phyloP scores from a whole-genome alignment of 2,329 filamentous ascomycete genomes.

The Scedosporium minutisporum region DNA sequence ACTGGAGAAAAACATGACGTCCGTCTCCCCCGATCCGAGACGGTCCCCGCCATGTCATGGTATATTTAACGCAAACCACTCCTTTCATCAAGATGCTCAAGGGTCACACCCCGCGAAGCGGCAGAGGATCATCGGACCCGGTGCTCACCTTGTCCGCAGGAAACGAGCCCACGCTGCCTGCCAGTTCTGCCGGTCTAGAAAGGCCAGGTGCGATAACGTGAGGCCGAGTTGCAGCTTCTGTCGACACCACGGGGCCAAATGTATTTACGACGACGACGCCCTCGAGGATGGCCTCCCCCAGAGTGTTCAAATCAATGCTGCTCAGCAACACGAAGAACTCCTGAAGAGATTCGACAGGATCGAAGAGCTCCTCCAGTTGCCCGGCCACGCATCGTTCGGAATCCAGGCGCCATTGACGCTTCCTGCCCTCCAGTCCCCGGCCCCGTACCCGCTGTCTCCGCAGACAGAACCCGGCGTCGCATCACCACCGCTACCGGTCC shows the following conservation, averaged over 20 bases:
- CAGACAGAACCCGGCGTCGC: too few species aligned
- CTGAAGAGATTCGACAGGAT: not conserved
- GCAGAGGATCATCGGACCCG: not conserved
- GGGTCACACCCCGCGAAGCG: not conserved
- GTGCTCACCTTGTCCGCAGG: not conserved
- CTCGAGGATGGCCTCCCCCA: not conserved
- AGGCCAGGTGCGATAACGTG: not conserved
- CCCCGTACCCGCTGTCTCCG: not conserved
- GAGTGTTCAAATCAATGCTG: not conserved
- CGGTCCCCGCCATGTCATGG: too few species aligned
- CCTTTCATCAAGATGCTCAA: too few species aligned
- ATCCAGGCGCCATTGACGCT: not conserved
- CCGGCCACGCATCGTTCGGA: not conserved
- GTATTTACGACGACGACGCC: slow-evolving; percentile 7
- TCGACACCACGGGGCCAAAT: slow-evolving; percentile 5
- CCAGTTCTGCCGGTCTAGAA: not conserved
- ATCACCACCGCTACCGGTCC: not conserved
- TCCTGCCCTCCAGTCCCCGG: not conserved
- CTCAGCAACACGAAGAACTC: slow-evolving; percentile 8
- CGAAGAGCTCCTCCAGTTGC: too few species aligned
- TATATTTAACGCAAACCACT: too few species aligned
- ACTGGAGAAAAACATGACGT: too few species aligned
- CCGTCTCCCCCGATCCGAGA: too few species aligned
- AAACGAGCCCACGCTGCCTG: not conserved
- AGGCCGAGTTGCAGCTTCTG: not conserved